A percentile compares a stretch with the other conserved stretches of the same genome.
Evolutionary conservation across 352 stramenopile genomes (phyloP).

Genomic region (Phytopythium mirpurense): DNA sequence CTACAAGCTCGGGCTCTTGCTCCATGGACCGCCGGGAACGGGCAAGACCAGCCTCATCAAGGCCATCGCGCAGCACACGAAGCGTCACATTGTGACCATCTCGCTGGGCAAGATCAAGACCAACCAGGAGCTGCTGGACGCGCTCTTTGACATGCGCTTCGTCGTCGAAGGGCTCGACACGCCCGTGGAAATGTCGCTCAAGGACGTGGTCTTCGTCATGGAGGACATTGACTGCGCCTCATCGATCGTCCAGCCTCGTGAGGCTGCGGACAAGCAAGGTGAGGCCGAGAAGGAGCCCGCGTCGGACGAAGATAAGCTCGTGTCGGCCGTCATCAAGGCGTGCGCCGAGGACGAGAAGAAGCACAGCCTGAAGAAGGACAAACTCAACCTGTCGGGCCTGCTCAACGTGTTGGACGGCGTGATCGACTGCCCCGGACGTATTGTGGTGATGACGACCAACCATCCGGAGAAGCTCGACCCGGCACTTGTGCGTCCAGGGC

Average conservation of each 20-base stretch:
- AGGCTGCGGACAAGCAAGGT: neutral
- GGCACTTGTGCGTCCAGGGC: conserved; percentile 85
- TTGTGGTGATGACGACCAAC: conserved; percentile 93
- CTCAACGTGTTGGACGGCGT: conserved; percentile 91
- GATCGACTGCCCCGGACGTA: conserved; percentile 83
- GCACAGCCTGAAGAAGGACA: conserved; percentile 31
- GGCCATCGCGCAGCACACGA: conserved; percentile 74
- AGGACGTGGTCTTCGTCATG: conserved; percentile 90
- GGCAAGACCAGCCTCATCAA: conserved; percentile 91
- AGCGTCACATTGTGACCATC: conserved; percentile 74
- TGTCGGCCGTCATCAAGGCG: conserved; percentile 55
- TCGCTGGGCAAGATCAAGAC: conserved; percentile 71
- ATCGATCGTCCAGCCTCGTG: conserved; percentile 57
- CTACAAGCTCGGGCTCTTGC: conserved; percentile 86
- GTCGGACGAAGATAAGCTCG: neutral
- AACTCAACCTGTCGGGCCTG: conserved; percentile 80
- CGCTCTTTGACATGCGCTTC: conserved; percentile 80
- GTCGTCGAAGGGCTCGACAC: conserved; percentile 51
- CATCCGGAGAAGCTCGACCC: conserved; percentile 91
- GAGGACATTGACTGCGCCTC: conserved; percentile 86
- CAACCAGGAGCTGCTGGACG: conserved; percentile 78
- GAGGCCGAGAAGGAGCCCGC: conserved; percentile 29
- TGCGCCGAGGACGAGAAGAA: conserved; percentile 26
- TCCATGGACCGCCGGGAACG: conserved; percentile 85
- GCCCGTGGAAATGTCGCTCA: conserved; percentile 61